Evolutionary conservation across 371 early-diverging fungal species (phyloP), one percentile per base, ranked within the genome.

Genomic region (Zancudomyces culisetae): DNA sequence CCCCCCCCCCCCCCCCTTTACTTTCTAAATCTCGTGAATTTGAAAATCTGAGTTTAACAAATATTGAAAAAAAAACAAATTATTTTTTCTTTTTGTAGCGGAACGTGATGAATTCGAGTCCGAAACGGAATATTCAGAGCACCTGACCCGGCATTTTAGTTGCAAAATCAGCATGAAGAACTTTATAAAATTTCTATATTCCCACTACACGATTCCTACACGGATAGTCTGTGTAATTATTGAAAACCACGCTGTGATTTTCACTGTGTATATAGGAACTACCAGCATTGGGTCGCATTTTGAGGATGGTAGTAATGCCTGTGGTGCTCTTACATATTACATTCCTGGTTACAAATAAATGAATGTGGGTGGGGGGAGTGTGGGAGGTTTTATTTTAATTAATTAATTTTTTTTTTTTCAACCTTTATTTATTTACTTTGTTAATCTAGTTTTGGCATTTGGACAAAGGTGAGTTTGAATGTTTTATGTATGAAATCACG

Each of bases 101-200:
- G 18, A 15, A 12, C 3, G 21, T 22, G 27, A 27, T 30, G 50
- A 49, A 18, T 49, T 49, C 21, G 50, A 49, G 19, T 10, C 3
- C 8, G 50, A 49, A 2, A n/a, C 26, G 23, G 50, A 49, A 4
- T 49, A 30, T 28, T 29, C 3, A 8, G 35, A 49, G 13, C 28
- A 49, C 19, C 20, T 49, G 39, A 49, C 6, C 40, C 26, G 21
- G 39, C 50, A 3, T 2, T 30, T 27, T 49, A 10, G 61, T 18
- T 63, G 62, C 0, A 58, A 57, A 0, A 60, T 78, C 1, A 77
- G 77, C 53, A 68, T 73, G 53, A 64, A 69, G 19, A 76, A 76
- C 56, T 77, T 79, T 62, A 47, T 66, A 43, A 71, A 73, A 40
- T 77, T 78, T 51, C 45, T 77, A 55, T 74, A 74, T 35, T 66